These are phyloP conservation scores for Hordeum marinum DNA, from an alignment of 176 grass and related monocot genomes.

Conservation along the genomic window DNA sequence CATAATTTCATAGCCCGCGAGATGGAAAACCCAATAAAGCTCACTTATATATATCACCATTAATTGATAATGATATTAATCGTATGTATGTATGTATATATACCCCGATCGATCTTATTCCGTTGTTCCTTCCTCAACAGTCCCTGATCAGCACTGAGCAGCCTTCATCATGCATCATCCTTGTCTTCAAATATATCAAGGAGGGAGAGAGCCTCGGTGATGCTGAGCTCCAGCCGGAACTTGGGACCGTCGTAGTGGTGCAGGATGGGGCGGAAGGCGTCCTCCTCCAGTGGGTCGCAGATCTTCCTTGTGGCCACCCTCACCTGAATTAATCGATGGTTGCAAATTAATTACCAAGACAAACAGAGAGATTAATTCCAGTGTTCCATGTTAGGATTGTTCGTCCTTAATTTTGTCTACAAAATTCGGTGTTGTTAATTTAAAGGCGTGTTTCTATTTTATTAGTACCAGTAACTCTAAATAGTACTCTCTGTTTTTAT, in stretches of 20 bases:
- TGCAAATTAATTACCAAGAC: neutral
- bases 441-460: neutral
- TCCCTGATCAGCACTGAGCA: neutral
- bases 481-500: no score
- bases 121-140: neutral
- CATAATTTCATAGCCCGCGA: conserved; percentile 17
- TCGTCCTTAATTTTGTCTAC: neutral
- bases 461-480: neutral
- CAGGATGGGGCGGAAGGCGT: conserved; percentile 93
- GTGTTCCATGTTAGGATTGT: neutral
- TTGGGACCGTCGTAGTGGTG: conserved; percentile 99
- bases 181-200: conserved; percentile 85
- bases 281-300: conserved; percentile 81
- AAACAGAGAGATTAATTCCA: neutral
- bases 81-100: neutral
- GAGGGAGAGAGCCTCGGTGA: conserved; percentile 72
- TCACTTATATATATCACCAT: neutral
- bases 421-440: neutral
- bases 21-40: neutral
- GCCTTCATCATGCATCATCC: conserved; percentile 46
- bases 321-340: conserved; percentile 46
- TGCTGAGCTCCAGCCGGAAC: conserved; percentile 87
- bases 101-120: neutral
- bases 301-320: conserved; percentile 70
- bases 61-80: neutral